These are phyloP conservation scores for Alternaria sp. DNA, from an alignment of 2,329 filamentous ascomycete species.

Conservation along the genomic window DNA sequence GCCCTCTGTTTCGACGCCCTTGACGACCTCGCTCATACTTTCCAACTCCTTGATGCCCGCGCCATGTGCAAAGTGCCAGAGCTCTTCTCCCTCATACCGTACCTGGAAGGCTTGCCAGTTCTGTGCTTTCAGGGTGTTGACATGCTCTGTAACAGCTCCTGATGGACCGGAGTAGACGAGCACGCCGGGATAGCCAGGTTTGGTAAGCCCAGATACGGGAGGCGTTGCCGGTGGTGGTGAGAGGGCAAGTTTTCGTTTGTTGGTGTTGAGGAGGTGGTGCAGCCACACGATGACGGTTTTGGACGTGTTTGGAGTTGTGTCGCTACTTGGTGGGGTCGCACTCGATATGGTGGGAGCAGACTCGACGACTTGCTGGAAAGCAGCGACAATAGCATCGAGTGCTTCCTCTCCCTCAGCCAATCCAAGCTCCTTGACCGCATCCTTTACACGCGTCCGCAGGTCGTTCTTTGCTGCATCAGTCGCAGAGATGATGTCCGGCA, in stretches of 20 bases:
- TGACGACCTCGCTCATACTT: constrained; percentile 56
- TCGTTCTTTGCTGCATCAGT: constrained; percentile 49
- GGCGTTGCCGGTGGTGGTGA: constrained; percentile 37
- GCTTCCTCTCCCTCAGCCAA: constrained; percentile 54
- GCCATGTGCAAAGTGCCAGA: constrained; percentile 54
- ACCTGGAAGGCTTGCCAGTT: constrained; percentile 60
- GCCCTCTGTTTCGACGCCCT: constrained; percentile 39
- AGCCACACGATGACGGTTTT: constrained; percentile 58
- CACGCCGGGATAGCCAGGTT: constrained; percentile 58
- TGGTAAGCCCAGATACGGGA: constrained; percentile 54
- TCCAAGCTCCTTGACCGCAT: constrained; percentile 34
- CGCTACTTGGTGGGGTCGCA: background rate
- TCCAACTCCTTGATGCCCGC: constrained; percentile 55
- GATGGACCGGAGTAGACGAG: constrained; percentile 55
- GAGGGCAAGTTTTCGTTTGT: constrained; percentile 57
- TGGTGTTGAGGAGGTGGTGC: constrained; percentile 57
- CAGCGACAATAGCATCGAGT: constrained; percentile 54
- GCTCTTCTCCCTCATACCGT: constrained; percentile 50
- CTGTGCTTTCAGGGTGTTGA: constrained; percentile 53
- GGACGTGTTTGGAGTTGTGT: constrained; percentile 1
- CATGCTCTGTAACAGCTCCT: constrained; percentile 52
- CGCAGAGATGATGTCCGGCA: constrained; percentile 54
- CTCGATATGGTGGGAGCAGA: constrained; percentile 2
- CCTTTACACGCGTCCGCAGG: constrained; percentile 46
- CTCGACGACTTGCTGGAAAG: constrained; percentile 45